Percentiles rank a stretch among this genome's conserved stretches.
Evolutionary conservation across 805 yeast species (phyloP).

Genomic region (Cyberlindnera misumaiensis): DNA sequence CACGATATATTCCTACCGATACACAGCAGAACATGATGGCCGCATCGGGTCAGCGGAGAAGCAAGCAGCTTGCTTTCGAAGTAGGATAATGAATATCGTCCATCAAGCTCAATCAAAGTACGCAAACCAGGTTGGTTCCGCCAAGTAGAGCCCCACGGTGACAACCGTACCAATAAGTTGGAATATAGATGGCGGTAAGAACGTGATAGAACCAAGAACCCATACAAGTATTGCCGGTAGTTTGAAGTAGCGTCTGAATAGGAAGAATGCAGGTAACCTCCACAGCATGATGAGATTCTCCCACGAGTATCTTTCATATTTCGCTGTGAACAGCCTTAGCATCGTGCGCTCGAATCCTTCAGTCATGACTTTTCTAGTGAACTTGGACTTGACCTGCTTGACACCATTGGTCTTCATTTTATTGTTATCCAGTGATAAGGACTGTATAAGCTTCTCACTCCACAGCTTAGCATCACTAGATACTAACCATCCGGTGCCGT

Average conservation of each 20-base stretch:
- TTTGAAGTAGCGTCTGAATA: conserved; percentile 3
- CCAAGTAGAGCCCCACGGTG: conserved; percentile 6
- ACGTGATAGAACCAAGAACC: conserved; percentile 9
- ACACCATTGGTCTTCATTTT: conserved; percentile 25
- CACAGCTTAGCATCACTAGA: conserved; percentile 43
- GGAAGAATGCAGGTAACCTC: conserved; percentile 16
- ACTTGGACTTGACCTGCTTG: conserved; percentile 24
- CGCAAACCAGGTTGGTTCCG: conserved; percentile 12
- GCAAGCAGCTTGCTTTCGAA: too few relatives aligned
- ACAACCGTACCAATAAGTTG: conserved; percentile 7
- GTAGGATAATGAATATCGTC: too few relatives aligned
- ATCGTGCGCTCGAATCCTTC: conserved; percentile 30
- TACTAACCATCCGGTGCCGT: conserved; percentile 61
- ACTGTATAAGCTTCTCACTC: conserved; percentile 43
- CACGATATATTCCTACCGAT: too few relatives aligned
- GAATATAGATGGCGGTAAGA: conserved; percentile 18
- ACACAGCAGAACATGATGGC: too few relatives aligned
- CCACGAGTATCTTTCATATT: conserved; percentile 25
- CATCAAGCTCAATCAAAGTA: neutral
- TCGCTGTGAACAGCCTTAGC: conserved; percentile 21
- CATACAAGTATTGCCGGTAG: conserved; percentile 11
- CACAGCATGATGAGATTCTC: conserved; percentile 21
- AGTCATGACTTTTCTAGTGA: conserved; percentile 35
- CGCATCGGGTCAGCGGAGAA: too few relatives aligned
- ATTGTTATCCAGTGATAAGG: conserved; percentile 23